A percentile compares a stretch with the other conserved stretches of the same genome.
phyloP scores from a whole-genome alignment of 805 yeast genomes.

The Schizosaccharomyces cryophilus region DNA sequence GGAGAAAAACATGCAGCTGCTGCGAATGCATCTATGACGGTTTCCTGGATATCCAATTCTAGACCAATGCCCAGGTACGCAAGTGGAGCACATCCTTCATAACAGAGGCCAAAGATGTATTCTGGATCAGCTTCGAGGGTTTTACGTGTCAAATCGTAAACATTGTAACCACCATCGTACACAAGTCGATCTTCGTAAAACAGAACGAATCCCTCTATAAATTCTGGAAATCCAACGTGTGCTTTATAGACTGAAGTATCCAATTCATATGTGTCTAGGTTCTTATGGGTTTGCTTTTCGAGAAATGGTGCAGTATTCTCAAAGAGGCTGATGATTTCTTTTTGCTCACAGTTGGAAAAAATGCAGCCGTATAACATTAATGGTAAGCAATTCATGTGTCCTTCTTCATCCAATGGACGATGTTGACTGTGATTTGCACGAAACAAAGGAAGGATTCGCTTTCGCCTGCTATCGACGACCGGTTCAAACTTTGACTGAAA shows the following conservation, averaged over 20 bases:
- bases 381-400: not conserved
- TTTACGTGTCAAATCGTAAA: not conserved
- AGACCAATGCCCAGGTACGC: not conserved
- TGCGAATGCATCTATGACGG: not conserved
- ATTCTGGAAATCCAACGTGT: not conserved
- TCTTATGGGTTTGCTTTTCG: not conserved
- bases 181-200: not conserved
- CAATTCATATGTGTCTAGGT: not conserved
- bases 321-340: not conserved
- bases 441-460: not conserved
- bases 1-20: not conserved
- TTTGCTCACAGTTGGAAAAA: not conserved
- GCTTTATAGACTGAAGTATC: not conserved
- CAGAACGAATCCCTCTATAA: not conserved
- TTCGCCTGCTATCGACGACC: not conserved
- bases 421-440: not conserved
- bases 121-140: not conserved
- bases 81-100: not conserved
- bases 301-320: not conserved
- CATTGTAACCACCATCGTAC: not conserved
- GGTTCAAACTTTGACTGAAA: not conserved
- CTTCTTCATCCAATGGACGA: not conserved
- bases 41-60: not conserved
- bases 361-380: not conserved
- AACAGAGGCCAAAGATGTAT: not conserved